These are phyloP conservation scores for Cyberlindnera euphorbiiphila DNA, from an alignment of 805 yeast species.

Conservation along the genomic window DNA sequence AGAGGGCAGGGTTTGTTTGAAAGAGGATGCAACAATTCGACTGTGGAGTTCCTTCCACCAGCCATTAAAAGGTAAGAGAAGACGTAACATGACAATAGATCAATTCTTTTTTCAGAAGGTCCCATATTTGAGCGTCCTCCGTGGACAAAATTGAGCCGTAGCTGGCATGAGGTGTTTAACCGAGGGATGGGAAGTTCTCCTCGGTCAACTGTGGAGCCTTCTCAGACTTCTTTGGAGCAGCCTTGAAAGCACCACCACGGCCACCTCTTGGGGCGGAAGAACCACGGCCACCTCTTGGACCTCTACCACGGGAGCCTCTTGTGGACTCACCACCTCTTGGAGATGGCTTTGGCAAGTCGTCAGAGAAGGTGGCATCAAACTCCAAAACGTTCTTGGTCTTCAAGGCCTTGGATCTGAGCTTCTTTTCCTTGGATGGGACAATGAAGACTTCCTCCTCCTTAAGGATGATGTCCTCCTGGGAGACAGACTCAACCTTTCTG, in stretches of 20 bases:
- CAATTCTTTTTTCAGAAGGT: too few species aligned
- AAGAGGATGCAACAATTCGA: too few species aligned
- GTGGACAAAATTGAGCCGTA: too few species aligned
- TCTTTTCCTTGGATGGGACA: constrained; percentile 62
- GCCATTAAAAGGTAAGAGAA: too few species aligned
- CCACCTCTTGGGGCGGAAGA: constrained; percentile 23
- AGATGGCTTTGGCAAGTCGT: constrained; percentile 39
- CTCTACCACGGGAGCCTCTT: constrained; percentile 25
- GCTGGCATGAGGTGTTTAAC: constrained; percentile 25
- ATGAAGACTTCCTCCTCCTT: constrained; percentile 61
- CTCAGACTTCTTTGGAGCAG: constrained; percentile 31
- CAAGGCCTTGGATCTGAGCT: constrained; percentile 63
- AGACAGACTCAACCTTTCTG: constrained; percentile 34
- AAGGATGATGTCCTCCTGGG: constrained; percentile 56
- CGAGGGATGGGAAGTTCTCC: constrained; percentile 69
- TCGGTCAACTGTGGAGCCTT: constrained; percentile 34
- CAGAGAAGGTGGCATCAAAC: constrained; percentile 68
- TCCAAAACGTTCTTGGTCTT: constrained; percentile 82
- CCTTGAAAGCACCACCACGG: constrained; percentile 14
- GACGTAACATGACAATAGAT: too few species aligned
- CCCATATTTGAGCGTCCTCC: too few species aligned
- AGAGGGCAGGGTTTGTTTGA: too few species aligned
- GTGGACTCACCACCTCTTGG: constrained; percentile 30
- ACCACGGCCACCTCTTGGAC: constrained; percentile 32
- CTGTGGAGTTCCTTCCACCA: too few species aligned